phyloP scores from a whole-genome alignment of 106 monocot genomes.

The Amphibolis antarctica region DNA sequence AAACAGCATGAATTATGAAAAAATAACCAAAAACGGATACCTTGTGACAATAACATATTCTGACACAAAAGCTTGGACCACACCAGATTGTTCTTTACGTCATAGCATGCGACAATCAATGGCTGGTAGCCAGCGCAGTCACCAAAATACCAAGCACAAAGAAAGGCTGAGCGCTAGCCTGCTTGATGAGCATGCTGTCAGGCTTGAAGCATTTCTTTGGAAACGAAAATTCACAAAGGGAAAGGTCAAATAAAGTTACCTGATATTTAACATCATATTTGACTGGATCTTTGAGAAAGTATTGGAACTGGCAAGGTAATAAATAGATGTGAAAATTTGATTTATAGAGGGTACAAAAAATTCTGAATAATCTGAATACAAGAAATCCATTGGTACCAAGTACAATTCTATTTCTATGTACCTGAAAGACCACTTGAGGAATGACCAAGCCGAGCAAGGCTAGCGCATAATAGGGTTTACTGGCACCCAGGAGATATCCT shows the following conservation, averaged over 20 bases:
- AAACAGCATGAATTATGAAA: too few species aligned
- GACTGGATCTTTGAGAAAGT: slow-evolving; percentile 20
- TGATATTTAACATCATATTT: slow-evolving; percentile 23
- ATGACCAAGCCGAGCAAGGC: slow-evolving; percentile 60
- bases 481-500: slow-evolving; percentile 68
- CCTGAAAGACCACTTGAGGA: slow-evolving; percentile 83
- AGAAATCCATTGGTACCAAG: neutral
- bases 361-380: neutral
- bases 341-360: neutral
- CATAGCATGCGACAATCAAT: slow-evolving; percentile 4
- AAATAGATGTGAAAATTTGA: neutral
- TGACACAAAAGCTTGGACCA: too few species aligned
- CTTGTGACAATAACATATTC: too few species aligned
- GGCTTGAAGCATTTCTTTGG: neutral
- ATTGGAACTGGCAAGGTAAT: slow-evolving; percentile 14
- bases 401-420: slow-evolving; percentile 1
- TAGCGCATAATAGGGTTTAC: slow-evolving; percentile 64
- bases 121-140: slow-evolving; percentile 78
- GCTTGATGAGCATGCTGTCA: neutral
- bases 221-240: neutral
- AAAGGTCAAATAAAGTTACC: neutral
- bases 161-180: slow-evolving; percentile 93
- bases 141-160: slow-evolving; percentile 69
- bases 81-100: too few species aligned
- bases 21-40: too few species aligned